Conservation (phyloP, 2,329 filamentous ascomycete species). For the Xylariaceae sp. region DNA sequence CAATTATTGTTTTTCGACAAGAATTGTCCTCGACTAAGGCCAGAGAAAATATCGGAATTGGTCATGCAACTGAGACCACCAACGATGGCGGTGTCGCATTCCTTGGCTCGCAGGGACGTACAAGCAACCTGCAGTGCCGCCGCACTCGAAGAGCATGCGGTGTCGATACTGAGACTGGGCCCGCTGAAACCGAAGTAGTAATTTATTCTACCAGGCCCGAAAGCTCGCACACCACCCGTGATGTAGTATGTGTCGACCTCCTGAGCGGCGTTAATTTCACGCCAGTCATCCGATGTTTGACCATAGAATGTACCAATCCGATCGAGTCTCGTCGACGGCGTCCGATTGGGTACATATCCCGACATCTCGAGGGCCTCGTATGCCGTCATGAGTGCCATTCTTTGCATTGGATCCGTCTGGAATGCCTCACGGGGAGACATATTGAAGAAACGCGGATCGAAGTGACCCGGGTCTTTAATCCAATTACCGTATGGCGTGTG, state of each 20-base stretch:
- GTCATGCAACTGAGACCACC: constrained; percentile 75
- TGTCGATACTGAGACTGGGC: constrained; percentile 37
- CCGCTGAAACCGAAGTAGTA: constrained; percentile 39
- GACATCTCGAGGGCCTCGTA: constrained; percentile 81
- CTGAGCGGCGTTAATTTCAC: constrained; percentile 68
- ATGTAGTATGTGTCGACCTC: constrained; percentile 56
- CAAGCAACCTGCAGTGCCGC: constrained; percentile 46
- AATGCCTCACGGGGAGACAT: constrained; percentile 78
- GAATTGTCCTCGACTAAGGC: constrained; percentile 71
- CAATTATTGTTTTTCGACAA: constrained; percentile 70
- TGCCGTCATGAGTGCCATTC: constrained; percentile 68
- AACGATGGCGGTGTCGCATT: constrained; percentile 75
- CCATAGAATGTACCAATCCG: constrained; percentile 70
- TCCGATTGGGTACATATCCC: constrained; percentile 69
- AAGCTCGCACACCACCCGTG: constrained; percentile 46
- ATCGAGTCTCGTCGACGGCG: constrained; percentile 59
- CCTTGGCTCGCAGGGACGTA: constrained; percentile 66
- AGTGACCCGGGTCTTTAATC: constrained; percentile 68
- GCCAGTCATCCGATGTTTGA: constrained; percentile 71
- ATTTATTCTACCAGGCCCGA: constrained; percentile 46
- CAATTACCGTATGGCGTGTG: constrained; percentile 72
- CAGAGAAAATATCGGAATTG: constrained; percentile 74
- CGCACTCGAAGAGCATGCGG: constrained; percentile 38
- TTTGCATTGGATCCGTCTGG: constrained; percentile 77
- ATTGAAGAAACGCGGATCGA: constrained; percentile 82